A percentile compares a stretch with the other conserved stretches of the same genome.
These are phyloP conservation scores for Diplocarpon rosae DNA, from an alignment of 2,329 filamentous ascomycete genomes.

Conservation along the genomic window DNA sequence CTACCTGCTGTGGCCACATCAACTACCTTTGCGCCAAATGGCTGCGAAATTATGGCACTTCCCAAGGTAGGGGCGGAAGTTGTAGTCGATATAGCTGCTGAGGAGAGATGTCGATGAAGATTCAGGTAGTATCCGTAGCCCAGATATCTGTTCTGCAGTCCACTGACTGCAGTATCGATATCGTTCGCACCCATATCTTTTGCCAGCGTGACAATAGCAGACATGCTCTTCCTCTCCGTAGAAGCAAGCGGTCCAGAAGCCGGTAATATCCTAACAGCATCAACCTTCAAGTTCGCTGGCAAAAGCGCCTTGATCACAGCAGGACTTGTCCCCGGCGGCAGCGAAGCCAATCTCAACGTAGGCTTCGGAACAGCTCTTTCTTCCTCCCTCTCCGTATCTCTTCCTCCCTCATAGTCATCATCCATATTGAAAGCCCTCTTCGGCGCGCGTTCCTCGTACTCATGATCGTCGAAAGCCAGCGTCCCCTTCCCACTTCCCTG, in stretches of 20 bases:
- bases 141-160: conserved; percentile 72
- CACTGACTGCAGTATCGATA: conserved; percentile 69
- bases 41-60: conserved; percentile 40
- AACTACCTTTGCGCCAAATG: conserved; percentile 67
- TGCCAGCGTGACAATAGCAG: conserved; percentile 71
- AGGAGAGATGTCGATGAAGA: conserved; percentile 74
- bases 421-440: conserved; percentile 18
- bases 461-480: conserved; percentile 27
- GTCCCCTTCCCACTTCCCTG: conserved; percentile 26
- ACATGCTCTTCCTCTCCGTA: conserved; percentile 57
- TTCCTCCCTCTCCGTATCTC: conserved; percentile 35
- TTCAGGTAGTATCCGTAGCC: conserved; percentile 76
- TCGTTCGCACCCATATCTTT: conserved; percentile 73
- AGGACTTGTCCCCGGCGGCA: conserved; percentile 50
- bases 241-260: conserved; percentile 36
- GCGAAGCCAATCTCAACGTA: conserved; percentile 47
- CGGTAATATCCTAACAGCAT: conserved; percentile 61
- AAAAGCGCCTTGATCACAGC: conserved; percentile 49
- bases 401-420: conserved; percentile 32
- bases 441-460: conserved; percentile 17
- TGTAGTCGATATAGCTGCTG: conserved; percentile 47
- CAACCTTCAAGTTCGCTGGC: conserved; percentile 50
- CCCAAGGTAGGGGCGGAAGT: conserved; percentile 34
- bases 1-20: conserved; percentile 32
- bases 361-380: conserved; percentile 47